A percentile compares a stretch with the other conserved stretches of the same genome.
These are phyloP conservation scores for Thymus mandschuricus DNA, from an alignment of 257 asterid species.

Conservation along the genomic window DNA sequence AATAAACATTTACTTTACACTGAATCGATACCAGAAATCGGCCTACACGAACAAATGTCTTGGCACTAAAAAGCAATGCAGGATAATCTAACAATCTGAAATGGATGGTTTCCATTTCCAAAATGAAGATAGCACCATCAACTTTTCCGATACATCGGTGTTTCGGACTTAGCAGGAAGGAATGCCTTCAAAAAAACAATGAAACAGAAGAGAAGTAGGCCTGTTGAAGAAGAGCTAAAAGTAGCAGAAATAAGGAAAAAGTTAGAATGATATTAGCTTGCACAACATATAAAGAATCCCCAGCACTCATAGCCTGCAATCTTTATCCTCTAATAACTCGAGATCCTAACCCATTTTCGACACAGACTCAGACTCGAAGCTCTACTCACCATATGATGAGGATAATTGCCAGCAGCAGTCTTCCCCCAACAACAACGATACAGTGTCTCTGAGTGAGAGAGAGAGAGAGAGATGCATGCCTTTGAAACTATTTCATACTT, in stretches of 20 bases:
- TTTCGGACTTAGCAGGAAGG: not conserved
- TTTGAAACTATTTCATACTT: not conserved
- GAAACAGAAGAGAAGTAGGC: not conserved
- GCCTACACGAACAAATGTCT: not conserved
- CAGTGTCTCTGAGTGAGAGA: not conserved
- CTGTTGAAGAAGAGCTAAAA: not conserved
- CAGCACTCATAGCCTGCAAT: not conserved
- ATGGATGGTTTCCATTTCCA: too few species aligned
- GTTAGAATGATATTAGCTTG: not conserved
- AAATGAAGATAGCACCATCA: too few species aligned
- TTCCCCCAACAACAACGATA: not conserved
- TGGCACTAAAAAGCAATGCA: not conserved
- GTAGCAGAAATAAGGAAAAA: conserved; percentile 12
- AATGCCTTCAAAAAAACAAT: not conserved
- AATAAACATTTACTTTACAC: not conserved
- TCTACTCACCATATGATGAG: not conserved
- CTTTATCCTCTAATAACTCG: not conserved
- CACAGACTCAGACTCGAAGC: conserved; percentile 1
- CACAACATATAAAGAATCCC: not conserved
- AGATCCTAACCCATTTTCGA: conserved; percentile 11
- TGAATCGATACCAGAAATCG: not conserved
- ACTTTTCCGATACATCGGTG: too few species aligned
- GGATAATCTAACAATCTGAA: not conserved
- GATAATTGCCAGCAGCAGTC: not conserved
- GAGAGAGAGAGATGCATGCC: conserved; percentile 12